Percentiles rank a stretch among this genome's conserved stretches.
phyloP scores from a whole-genome alignment of 2,329 filamentous ascomycete species.

The Blastomyces parvus region DNA sequence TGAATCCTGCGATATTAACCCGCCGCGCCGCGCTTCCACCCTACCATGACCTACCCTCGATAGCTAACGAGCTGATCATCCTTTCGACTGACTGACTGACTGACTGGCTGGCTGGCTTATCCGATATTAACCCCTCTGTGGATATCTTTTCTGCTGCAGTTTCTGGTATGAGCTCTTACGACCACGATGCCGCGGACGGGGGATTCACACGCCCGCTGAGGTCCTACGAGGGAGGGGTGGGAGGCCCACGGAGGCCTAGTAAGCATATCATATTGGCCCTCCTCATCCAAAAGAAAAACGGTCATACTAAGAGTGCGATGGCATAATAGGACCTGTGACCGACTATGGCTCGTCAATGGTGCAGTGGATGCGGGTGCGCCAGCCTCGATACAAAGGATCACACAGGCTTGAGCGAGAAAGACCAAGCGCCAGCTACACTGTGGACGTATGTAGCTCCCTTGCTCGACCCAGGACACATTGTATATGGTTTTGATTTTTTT shows the following conservation, averaged over 20 bases:
- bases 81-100: background rate
- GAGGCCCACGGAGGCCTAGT: slow-evolving; percentile 33
- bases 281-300: background rate
- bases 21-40: background rate
- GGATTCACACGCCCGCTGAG: slow-evolving; percentile 15
- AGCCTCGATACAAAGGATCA: slow-evolving; percentile 62
- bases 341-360: slow-evolving; percentile 86
- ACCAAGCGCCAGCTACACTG: slow-evolving; percentile 78
- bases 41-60: slow-evolving; percentile 1
- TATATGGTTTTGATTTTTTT: background rate
- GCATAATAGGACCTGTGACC: slow-evolving; percentile 66
- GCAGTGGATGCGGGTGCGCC: slow-evolving; percentile 81
- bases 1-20: background rate
- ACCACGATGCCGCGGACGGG: slow-evolving; percentile 29
- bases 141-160: background rate
- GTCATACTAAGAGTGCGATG: slow-evolving; percentile 1
- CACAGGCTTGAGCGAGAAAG: slow-evolving; percentile 69
- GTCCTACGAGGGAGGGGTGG: slow-evolving; percentile 6
- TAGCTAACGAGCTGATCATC: background rate
- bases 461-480: background rate
- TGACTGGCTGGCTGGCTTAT: no score
- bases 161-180: slow-evolving; percentile 30
- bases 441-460: slow-evolving; percentile 58
- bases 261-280: background rate
- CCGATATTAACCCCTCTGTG: background rate